Evolutionary conservation across 192 early-diverging fungal species (phyloP), one percentile per base, ranked within the genome.

Genomic region (Obelidium mucronatum): DNA sequence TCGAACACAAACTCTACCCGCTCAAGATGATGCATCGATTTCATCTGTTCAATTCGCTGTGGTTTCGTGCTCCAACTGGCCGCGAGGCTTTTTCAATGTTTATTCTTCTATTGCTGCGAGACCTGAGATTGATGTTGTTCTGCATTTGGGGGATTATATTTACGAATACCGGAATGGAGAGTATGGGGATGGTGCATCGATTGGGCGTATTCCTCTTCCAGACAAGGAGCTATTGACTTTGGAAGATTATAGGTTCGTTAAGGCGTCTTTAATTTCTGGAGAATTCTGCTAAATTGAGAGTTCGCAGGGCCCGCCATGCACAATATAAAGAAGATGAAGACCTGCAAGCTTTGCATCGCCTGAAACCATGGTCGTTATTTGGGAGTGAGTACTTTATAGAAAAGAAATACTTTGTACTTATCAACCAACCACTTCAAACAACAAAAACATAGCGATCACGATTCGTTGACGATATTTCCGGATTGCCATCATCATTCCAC

Each of bases 81-180:
- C 83, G 2, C 22, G 35, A 0, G 83, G 83, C 4, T 84, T 77
- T 67, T 84, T 84, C 80, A 81, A 81, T 39, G 79, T 79, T 22
- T 84, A 84, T 52, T 52, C 54, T 24, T 52, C 51, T 40, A 77
- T 84, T 36, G 79, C 74, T 34, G 42, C 24, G n/a, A 35, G 63
- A 15, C 26, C 40, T 6, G 79, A 78, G 26, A 69, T 84, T 30
- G 83, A 84, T 59, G n/a, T 84, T 33, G 83, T 81, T 1, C 19
- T 84, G 13, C 80, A 82, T 51, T 54, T 84, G 1, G 83, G 83
- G 11, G 83, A 84, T 51, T 80, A 80, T 60, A 76, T 84, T 51
- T 84, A 84, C 72, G 83, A 84, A 62, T 84, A 84, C 56, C 34
- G 34, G 6, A 80, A 81, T 63, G 77, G 77, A 40, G 71, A 76